Evolutionary conservation across 169 alveolate genomes (phyloP), one percentile per base, ranked within the genome.

Genomic region (Plasmodium chabaudi): DNA sequence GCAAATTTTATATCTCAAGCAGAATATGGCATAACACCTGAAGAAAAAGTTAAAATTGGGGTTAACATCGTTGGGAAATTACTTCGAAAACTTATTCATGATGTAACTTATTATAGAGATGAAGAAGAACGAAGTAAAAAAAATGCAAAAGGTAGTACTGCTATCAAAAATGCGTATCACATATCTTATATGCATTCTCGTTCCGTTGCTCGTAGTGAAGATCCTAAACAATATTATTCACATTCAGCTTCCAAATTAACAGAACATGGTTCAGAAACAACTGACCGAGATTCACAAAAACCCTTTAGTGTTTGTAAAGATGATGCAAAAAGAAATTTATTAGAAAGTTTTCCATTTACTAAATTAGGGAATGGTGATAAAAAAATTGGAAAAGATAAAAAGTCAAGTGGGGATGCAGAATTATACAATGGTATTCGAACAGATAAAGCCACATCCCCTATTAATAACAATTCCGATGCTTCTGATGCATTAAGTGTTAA

Each of bases 11-110:
- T 94, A 46, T 94, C 96, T 7, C 97, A 95, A 12, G 93, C 95
- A 42, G 97, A 94, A 73, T 94, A 93, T 72, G 97, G 97, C 6
- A 94, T 94, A 13, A 93, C 96, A 1, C 95, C 96, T 7, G 74
- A 67, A 53, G 97, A 94, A 49, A 93, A 93, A 21, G 88, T 94
- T 0, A 75, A 90, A 49, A 94, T 95, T 5, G 97, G 97, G 0
- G 94, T 88, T 47, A 94, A 92, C 39, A 94, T 94, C 25, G 97
- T 95, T 5, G 93, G 96, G 61, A 88, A 90, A 44, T 92, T 95
- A 44, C 79, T 95, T 19, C 69, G 92, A 23, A 95, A 95, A 64
- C 73, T 95, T 25, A 67, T 94, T 17, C 94, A 95, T 69, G 97
- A 95, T 67, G 95, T 94, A 17, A 94, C 97, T 23, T 89, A 44